Conservation (phyloP, 345 rosid genomes). For the Combretum micranthum region DNA sequence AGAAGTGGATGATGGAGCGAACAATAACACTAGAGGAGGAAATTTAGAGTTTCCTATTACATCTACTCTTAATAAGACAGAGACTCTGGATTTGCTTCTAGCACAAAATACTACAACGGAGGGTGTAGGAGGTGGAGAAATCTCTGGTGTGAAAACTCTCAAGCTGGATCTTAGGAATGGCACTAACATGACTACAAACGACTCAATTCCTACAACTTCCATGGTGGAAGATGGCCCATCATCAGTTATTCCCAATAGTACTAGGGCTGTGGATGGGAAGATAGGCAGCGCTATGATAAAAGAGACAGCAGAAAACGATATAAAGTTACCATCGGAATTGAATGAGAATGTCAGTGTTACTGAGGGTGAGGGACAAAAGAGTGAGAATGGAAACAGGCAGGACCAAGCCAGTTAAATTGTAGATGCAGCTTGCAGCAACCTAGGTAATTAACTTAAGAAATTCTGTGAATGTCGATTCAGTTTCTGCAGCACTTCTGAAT, state of each 20-base stretch:
- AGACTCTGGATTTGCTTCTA: conserved; percentile 8
- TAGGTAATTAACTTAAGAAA: no score
- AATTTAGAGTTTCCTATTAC: conserved; percentile 16
- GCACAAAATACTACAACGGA: conserved; percentile 25
- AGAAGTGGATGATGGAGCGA: conserved; percentile 25
- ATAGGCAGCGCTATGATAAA: conserved; percentile 22
- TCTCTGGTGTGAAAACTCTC: conserved; percentile 15
- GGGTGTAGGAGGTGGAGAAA: conserved; percentile 17
- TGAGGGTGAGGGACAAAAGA: no score
- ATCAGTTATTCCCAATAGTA: conserved; percentile 18
- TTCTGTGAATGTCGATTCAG: no score
- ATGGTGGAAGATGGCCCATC: conserved; percentile 23
- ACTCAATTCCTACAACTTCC: conserved; percentile 17
- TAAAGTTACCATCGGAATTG: no score
- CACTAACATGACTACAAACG: conserved; percentile 7
- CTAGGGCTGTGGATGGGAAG: conserved; percentile 11
- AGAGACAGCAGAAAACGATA: no score
- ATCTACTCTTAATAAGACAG: conserved; percentile 31
- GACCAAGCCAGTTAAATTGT: no score
- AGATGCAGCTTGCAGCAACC: no score
- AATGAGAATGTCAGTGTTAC: no score
- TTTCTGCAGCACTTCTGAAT: no score
- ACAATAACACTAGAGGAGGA: conserved; percentile 14
- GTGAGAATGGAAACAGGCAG: no score
- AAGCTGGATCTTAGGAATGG: conserved; percentile 19